Conservation (phyloP, 2,329 filamentous ascomycete species). For the Massarina eburnea region DNA sequence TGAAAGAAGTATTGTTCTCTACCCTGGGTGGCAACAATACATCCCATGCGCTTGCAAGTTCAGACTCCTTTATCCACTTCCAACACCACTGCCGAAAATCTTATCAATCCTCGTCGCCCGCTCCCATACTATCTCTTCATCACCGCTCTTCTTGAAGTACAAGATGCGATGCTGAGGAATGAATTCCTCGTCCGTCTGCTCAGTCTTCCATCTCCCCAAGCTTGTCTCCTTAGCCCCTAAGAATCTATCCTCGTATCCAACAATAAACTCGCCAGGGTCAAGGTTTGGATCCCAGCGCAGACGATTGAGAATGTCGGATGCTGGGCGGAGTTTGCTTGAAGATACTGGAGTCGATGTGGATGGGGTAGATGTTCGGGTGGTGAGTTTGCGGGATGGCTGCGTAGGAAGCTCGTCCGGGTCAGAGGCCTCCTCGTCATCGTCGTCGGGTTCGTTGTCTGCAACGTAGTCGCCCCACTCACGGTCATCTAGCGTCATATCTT, state of each 20-base stretch:
- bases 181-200: slow-evolving; percentile 58
- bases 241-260: slow-evolving; percentile 59
- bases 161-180: slow-evolving; percentile 58
- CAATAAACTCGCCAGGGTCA: slow-evolving; percentile 49
- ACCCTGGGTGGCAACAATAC: too few species aligned
- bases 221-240: slow-evolving; percentile 51
- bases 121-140: slow-evolving; percentile 53
- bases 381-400: slow-evolving; percentile 15
- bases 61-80: too few species aligned
- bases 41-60: too few species aligned
- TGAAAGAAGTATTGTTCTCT: too few species aligned
- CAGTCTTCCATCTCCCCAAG: slow-evolving; percentile 55
- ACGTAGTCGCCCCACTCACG: slow-evolving; percentile 55
- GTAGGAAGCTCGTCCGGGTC: slow-evolving; percentile 17
- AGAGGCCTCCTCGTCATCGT: slow-evolving; percentile 30
- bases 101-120: slow-evolving; percentile 49
- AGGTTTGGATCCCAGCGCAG: slow-evolving; percentile 54
- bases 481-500: slow-evolving; percentile 48
- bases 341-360: slow-evolving; percentile 22
- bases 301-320: slow-evolving; percentile 51
- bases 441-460: slow-evolving; percentile 45
- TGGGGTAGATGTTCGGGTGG: slow-evolving; percentile 18
- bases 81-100: slow-evolving; percentile 49
- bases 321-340: slow-evolving; percentile 34
- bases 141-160: slow-evolving; percentile 49